A percentile compares a stretch with the other conserved stretches of the same genome.
These are phyloP conservation scores for Phytopythium montanum DNA, from an alignment of 352 stramenopile species.

Conservation along the genomic window DNA sequence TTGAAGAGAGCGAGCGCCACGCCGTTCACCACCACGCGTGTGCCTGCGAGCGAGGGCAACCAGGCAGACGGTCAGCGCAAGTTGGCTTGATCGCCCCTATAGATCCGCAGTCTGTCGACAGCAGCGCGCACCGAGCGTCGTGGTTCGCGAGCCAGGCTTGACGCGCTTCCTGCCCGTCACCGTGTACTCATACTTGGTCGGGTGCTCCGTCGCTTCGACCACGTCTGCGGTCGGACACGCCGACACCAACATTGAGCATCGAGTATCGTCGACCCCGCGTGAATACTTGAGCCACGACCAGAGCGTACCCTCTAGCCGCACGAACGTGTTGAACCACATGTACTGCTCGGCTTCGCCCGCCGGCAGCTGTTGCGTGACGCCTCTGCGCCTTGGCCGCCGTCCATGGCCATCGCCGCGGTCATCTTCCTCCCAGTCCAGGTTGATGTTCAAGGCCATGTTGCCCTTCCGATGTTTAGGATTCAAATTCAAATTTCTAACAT, in stretches of 20 bases:
- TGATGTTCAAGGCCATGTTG: constrained; percentile 7
- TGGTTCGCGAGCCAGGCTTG: constrained; percentile 56
- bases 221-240: constrained; percentile 40
- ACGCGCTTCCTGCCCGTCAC: constrained; percentile 72
- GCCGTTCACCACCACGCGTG: constrained; percentile 59
- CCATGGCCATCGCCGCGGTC: constrained; percentile 10
- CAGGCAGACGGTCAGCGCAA: background rate
- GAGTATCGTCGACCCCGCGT: too few species aligned
- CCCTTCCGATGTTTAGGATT: constrained; percentile 9
- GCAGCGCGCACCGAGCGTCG: constrained; percentile 48
- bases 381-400: constrained; percentile 10
- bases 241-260: too few species aligned
- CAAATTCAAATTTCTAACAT: constrained; percentile 24
- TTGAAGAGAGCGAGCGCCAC: constrained; percentile 80
- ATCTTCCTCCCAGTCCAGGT: constrained; percentile 36
- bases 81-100: too few species aligned
- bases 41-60: constrained; percentile 28
- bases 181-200: constrained; percentile 66
- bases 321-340: constrained; percentile 64
- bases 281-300: background rate
- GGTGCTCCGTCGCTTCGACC: constrained; percentile 66
- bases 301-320: constrained; percentile 50
- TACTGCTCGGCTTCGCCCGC: constrained; percentile 23
- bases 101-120: background rate
- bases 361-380: constrained; percentile 9